Base-by-base conservation (phyloP, 345 rosid genomes). In the Lagerstroemia speciosa region DNA sequence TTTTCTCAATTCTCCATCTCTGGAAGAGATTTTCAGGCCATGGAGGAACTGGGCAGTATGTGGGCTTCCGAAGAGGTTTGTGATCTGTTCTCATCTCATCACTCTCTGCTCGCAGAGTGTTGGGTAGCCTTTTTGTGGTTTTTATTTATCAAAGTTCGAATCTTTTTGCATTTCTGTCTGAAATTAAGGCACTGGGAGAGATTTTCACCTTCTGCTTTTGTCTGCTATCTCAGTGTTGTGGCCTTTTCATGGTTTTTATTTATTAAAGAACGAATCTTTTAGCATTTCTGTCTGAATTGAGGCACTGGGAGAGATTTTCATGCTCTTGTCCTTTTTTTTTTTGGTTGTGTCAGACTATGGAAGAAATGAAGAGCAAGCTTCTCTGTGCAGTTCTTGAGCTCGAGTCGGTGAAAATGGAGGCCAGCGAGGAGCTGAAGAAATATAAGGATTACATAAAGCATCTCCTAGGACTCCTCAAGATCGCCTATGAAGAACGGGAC, bases 401-500 rank as follows among this genome's bases (percentile, higher is more conserved):
- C 11, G 92, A 92, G 65, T 65, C 91, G 1, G 66, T 83, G 33
- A 89, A 81, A 80, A 71, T 77, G 64, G 87, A 83, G 74, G 83
- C 97, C 62, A 74, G 69, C n/a, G 89, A 88, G 69, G 85, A 83
- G 62, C 60, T 80, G 63, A 86, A 73, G 34, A 87, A 80, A 75
- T 78, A 82, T 71, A 79, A 67, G 69, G 89, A 88, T 36, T 79
- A 86, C 65, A 55, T 76, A 3, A 83, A 76, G 69, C 78, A 77
- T 20, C 71, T 91, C 64, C 66, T 83, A 40, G 73, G 75, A 72
- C 90, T 85, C 57, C 83, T 91, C 10, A 81, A 87, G 72, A 27
- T 78, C 62, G 90, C 93, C 57, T 77, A 73, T 76, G 85, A 84
- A 71, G 93, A 94, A 76, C 87, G 99, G 75, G 96, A 94, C 68